phyloP scores from a whole-genome alignment of 352 stramenopile genomes.

The Elongisporangium senticosum region DNA sequence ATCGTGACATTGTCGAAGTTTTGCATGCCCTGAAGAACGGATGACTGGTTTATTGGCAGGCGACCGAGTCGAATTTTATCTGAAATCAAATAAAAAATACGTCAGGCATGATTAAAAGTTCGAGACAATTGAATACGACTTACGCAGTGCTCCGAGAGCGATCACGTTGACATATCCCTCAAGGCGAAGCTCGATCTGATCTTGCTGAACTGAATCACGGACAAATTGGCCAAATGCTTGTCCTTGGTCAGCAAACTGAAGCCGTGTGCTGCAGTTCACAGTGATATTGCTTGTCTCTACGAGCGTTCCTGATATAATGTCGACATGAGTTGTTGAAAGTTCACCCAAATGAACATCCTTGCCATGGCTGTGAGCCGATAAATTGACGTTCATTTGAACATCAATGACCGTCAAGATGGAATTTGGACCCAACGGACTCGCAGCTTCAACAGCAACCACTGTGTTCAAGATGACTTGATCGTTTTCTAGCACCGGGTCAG shows the following conservation, averaged over 20 bases:
- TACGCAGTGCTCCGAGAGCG: constrained; percentile 60
- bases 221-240: constrained; percentile 62
- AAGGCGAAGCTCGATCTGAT: constrained; percentile 40
- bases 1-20: constrained; percentile 59
- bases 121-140: constrained; percentile 1
- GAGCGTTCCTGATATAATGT: constrained; percentile 49
- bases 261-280: constrained; percentile 46
- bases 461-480: constrained; percentile 38
- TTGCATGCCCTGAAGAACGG: constrained; percentile 45
- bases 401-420: constrained; percentile 53
- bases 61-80: constrained; percentile 2
- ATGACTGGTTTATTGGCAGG: background rate
- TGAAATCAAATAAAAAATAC: background rate
- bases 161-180: constrained; percentile 54
- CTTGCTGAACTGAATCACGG: constrained; percentile 47
- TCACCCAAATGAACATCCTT: constrained; percentile 37
- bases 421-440: constrained; percentile 52
- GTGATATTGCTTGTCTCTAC: constrained; percentile 66
- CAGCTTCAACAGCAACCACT: constrained; percentile 55
- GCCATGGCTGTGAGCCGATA: constrained; percentile 20
- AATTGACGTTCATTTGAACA: constrained; percentile 53
- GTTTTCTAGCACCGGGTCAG: constrained; percentile 37
- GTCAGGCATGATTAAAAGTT: background rate
- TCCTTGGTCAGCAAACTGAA: constrained; percentile 36
- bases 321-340: constrained; percentile 41